A percentile compares a stretch with the other conserved stretches of the same genome.
Conservation (phyloP, 73 alveolate genomes). For the Symbiodinium natans region DNA sequence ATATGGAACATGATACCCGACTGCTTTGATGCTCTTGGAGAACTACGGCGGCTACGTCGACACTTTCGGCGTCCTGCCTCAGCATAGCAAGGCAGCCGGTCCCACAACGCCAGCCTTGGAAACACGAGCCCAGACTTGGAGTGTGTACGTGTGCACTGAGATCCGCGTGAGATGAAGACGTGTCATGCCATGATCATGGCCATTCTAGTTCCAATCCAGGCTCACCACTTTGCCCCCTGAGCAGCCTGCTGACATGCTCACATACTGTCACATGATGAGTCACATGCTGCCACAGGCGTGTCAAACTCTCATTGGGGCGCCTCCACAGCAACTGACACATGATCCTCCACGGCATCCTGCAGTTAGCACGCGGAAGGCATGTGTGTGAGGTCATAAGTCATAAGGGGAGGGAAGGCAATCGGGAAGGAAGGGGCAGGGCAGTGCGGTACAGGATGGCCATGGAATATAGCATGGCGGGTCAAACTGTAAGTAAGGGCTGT, state of each 20-base stretch:
- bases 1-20: neutral
- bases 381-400: no score
- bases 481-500: no score
- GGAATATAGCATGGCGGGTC: no score
- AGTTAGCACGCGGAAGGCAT: no score
- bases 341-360: neutral
- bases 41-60: neutral
- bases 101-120: constrained; percentile 85
- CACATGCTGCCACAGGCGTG: neutral
- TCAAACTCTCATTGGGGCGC: neutral
- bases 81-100: constrained; percentile 69
- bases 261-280: no score
- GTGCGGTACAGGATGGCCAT: no score
- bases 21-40: neutral
- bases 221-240: neutral
- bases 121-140: no score
- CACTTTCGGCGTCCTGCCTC: neutral
- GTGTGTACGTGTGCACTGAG: no score
- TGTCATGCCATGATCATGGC: neutral
- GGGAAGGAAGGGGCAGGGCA: no score
- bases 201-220: no score
- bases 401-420: no score
- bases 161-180: no score
- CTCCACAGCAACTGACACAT: neutral
- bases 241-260: constrained; percentile 11